Evolutionary conservation across 148 eudicot genomes (phyloP).

Genomic region (Hydrangea macrophylla): DNA sequence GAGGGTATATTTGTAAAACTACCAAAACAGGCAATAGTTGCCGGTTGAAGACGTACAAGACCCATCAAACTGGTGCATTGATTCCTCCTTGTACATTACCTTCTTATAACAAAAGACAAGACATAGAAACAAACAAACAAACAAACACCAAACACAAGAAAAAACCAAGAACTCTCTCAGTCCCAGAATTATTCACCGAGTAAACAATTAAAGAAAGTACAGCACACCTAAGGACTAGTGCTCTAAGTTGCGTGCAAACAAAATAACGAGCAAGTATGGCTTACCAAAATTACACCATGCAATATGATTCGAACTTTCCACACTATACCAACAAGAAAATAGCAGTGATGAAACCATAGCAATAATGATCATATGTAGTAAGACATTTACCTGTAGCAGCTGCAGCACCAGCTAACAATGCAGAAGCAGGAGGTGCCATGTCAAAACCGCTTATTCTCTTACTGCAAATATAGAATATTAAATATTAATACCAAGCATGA

Average conservation of each 20-base stretch:
- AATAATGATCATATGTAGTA: slow-evolving; percentile 16
- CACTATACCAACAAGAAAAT: slow-evolving; percentile 74
- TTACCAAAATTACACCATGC: slow-evolving; percentile 88
- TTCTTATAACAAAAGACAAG: slow-evolving; percentile 85
- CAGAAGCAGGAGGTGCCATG: slow-evolving; percentile 96
- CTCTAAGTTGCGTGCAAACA: slow-evolving; percentile 27
- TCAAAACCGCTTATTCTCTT: slow-evolving; percentile 96
- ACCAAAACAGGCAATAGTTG: slow-evolving; percentile 62
- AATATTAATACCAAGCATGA: too few species aligned
- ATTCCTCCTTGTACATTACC: slow-evolving; percentile 93
- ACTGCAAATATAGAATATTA: slow-evolving; percentile 54
- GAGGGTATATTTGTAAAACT: slow-evolving; percentile 49
- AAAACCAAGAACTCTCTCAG: slow-evolving; percentile 85
- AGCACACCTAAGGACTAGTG: slow-evolving; percentile 32
- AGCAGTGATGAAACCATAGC: slow-evolving; percentile 46
- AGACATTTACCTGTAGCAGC: slow-evolving; percentile 56
- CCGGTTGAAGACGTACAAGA: slow-evolving; percentile 89
- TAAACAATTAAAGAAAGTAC: slow-evolving; percentile 38
- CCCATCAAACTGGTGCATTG: slow-evolving; percentile 73
- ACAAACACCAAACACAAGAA: slow-evolving; percentile 94
- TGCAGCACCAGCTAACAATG: slow-evolving; percentile 56
- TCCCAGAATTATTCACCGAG: slow-evolving; percentile 52
- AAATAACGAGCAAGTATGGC: slow-evolving; percentile 57
- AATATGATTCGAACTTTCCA: slow-evolving; percentile 74
- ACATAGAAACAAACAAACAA: slow-evolving; percentile 94